Conservation (phyloP, 202 grass and related monocot genomes). For the Cymbopogon flexuosus region DNA sequence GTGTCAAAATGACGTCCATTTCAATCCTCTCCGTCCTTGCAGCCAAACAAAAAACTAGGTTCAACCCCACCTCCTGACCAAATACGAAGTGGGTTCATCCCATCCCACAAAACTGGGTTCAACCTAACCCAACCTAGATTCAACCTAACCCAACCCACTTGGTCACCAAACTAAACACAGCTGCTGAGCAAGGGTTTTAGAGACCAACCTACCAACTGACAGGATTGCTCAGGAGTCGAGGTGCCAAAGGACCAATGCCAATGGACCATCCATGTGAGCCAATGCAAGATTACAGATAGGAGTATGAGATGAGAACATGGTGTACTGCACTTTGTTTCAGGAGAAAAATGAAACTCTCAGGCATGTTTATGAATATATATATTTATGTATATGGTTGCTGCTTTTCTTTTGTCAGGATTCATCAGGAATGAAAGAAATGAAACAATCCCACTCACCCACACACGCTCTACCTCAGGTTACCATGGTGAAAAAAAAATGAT, state of each 20-base stretch:
- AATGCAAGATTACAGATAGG: neutral
- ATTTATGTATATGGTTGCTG: constrained; percentile 9
- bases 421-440: constrained; percentile 37
- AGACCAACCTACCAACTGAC: neutral
- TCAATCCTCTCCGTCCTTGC: too few relatives aligned
- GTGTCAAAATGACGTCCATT: too few relatives aligned
- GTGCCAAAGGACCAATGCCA: neutral
- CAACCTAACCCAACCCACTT: too few relatives aligned
- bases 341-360: neutral
- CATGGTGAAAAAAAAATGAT: neutral
- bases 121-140: too few relatives aligned
- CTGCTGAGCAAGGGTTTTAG: neutral
- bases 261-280: neutral
- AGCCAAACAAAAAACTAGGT: too few relatives aligned
- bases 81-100: too few relatives aligned
- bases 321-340: neutral
- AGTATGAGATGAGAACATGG: neutral
- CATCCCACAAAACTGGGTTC: too few relatives aligned
- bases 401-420: constrained; percentile 28
- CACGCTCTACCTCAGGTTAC: constrained; percentile 16
- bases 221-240: neutral
- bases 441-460: constrained; percentile 20
- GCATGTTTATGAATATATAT: neutral
- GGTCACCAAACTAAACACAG: too few relatives aligned
- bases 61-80: too few relatives aligned